These are phyloP conservation scores for Tolypocladium album DNA, from an alignment of 2,329 filamentous ascomycete species.

Conservation along the genomic window DNA sequence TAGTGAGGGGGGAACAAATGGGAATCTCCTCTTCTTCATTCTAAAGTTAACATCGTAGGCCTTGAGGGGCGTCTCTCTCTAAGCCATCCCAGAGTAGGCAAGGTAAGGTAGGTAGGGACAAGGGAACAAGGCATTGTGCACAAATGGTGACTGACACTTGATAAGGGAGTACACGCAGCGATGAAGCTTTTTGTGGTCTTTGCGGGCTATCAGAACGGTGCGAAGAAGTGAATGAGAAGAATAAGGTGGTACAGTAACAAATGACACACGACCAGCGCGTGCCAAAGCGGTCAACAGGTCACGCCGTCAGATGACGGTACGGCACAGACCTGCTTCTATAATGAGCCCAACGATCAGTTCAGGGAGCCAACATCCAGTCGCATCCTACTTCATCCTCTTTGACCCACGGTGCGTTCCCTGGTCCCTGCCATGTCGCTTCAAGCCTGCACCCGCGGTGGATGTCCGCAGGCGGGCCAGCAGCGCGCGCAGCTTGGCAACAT, in stretches of 20 bases:
- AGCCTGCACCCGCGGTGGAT: conserved; percentile 12
- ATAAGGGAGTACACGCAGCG: not conserved
- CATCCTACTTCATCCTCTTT: conserved; percentile 23
- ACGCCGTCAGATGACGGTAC: not conserved
- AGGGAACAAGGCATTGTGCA: not conserved
- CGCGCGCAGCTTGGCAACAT: conserved; percentile 22
- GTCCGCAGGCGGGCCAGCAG: conserved; percentile 19
- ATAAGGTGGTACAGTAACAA: not conserved
- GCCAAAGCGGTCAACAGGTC: not conserved
- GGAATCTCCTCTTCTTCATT: not conserved
- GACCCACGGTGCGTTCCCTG: conserved; percentile 14
- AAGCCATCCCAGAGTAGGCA: too few relatives aligned
- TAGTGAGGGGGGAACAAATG: not conserved
- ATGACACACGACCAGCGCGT: not conserved
- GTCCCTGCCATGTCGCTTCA: conserved; percentile 19
- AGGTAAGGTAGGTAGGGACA: too few relatives aligned
- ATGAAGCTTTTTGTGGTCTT: not conserved
- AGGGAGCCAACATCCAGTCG: not conserved
- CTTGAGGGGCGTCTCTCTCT: not conserved
- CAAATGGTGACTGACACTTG: not conserved
- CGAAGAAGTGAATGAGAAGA: not conserved
- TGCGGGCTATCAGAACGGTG: not conserved
- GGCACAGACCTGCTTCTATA: not conserved
- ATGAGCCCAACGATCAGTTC: not conserved
- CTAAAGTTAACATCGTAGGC: not conserved